These are phyloP conservation scores for Rubia peregrina DNA, from an alignment of 305 asterid genomes.

Conservation along the genomic window DNA sequence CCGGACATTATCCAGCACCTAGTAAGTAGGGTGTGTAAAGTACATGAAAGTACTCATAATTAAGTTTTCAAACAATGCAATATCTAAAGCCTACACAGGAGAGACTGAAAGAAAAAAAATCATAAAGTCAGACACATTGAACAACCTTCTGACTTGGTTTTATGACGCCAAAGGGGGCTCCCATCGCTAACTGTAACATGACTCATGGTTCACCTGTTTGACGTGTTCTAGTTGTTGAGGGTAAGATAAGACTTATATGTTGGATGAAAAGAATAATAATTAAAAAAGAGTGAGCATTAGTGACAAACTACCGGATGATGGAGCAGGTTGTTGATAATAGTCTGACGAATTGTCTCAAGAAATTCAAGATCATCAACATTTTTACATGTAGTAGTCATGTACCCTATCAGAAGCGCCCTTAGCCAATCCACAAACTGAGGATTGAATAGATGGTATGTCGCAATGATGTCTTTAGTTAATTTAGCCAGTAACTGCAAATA, in stretches of 20 bases:
- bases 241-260: slow-evolving; percentile 2
- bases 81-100: background rate
- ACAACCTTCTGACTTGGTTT: slow-evolving; percentile 56
- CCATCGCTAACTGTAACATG: slow-evolving; percentile 89
- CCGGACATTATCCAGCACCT: slow-evolving; percentile 31
- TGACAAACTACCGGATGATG: slow-evolving; percentile 72
- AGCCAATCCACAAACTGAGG: too few relatives aligned
- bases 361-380: too few relatives aligned
- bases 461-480: too few relatives aligned
- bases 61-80: background rate
- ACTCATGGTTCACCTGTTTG: slow-evolving; percentile 55
- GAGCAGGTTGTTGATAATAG: slow-evolving; percentile 73
- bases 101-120: slow-evolving; percentile 6
- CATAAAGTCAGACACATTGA: slow-evolving; percentile 7
- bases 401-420: too few relatives aligned
- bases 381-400: too few relatives aligned
- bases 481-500: too few relatives aligned
- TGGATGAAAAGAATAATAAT: slow-evolving; percentile 2
- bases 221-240: slow-evolving; percentile 14
- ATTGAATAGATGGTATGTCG: too few relatives aligned
- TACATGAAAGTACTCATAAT: background rate
- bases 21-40: background rate
- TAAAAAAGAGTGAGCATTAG: slow-evolving; percentile 5
- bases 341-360: too few relatives aligned
- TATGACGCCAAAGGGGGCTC: slow-evolving; percentile 66